Conservation (phyloP, 2,329 filamentous ascomycete species). For the Lachnum nothofagi region DNA sequence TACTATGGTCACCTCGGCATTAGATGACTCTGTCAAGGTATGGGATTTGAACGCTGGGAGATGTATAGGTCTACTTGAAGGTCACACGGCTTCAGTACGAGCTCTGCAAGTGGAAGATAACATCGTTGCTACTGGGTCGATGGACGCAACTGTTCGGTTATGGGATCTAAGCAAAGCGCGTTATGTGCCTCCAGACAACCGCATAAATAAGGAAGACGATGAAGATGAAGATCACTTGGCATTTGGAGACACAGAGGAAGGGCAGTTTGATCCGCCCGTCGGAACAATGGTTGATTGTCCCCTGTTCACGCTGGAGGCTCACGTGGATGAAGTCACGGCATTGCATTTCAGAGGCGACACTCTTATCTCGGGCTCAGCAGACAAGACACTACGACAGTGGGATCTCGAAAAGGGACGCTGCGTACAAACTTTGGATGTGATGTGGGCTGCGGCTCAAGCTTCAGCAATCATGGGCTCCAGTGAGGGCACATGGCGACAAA, state of each 20-base stretch:
- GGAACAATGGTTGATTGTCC: conserved; percentile 86
- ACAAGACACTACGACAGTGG: conserved; percentile 97
- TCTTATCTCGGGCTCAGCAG: conserved; percentile 88
- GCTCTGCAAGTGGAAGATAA: conserved; percentile 93
- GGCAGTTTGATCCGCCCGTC: conserved; percentile 62
- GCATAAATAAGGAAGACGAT: conserved; percentile 51
- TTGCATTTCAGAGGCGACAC: conserved; percentile 85
- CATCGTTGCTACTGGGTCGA: conserved; percentile 86
- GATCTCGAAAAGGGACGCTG: conserved; percentile 95
- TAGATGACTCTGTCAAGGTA: conserved; percentile 90
- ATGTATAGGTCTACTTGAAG: conserved; percentile 86
- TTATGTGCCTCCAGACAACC: conserved; percentile 60
- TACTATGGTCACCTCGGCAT: conserved; percentile 82
- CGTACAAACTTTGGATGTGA: conserved; percentile 92
- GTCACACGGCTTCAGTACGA: conserved; percentile 89
- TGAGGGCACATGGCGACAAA: conserved; percentile 65
- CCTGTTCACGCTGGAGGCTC: conserved; percentile 80
- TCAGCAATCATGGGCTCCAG: conserved; percentile 61
- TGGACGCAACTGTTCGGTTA: conserved; percentile 87
- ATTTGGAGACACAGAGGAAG: conserved; percentile 66
- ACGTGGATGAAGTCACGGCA: conserved; percentile 91
- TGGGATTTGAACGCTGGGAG: conserved; percentile 94
- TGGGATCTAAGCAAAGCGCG: conserved; percentile 92
- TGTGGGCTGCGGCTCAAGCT: conserved; percentile 94
- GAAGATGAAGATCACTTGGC: conserved; percentile 64